These are phyloP conservation scores for Lichina pygmaea DNA, from an alignment of 495 filamentous ascomycete species.

Conservation along the genomic window DNA sequence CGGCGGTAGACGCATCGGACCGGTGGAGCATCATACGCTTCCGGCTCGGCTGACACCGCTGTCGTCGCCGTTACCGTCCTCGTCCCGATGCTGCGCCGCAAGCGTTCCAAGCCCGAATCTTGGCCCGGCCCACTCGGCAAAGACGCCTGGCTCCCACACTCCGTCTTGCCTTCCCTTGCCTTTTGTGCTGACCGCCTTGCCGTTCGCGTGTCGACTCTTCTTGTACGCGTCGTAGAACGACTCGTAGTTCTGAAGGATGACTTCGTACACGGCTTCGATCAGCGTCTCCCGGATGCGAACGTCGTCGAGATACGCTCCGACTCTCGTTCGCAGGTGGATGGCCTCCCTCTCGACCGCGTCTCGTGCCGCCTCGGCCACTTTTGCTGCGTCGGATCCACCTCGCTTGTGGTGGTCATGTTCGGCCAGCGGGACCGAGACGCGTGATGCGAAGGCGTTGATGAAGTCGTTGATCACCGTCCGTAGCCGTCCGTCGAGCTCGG, in stretches of 20 bases:
- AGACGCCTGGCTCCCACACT: conserved; percentile 36
- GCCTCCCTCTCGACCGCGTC: conserved; percentile 7
- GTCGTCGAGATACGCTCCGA: conserved; percentile 32
- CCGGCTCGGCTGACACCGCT: not conserved
- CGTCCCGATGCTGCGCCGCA: not conserved
- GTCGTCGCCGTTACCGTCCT: not conserved
- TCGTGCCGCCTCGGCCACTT: conserved; percentile 7
- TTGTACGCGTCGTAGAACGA: conserved; percentile 22
- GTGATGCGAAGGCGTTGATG: conserved; percentile 6
- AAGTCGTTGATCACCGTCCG: conserved; percentile 9
- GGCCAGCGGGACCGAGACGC: conserved; percentile 7
- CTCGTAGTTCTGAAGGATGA: conserved; percentile 30
- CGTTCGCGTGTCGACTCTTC: not conserved
- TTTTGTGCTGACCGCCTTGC: conserved; percentile 1
- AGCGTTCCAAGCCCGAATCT: conserved; percentile 20
- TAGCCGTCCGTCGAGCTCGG: conserved; percentile 15
- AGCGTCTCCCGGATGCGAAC: conserved; percentile 32
- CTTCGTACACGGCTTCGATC: conserved; percentile 31
- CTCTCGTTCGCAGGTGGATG: conserved; percentile 8
- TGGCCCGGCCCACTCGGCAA: conserved; percentile 28
- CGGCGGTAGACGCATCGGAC: no score
- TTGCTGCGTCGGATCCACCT: conserved; percentile 5
- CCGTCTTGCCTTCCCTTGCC: conserved; percentile 9
- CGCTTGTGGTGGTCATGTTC: conserved; percentile 1
- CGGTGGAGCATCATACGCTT: conserved; percentile 1